Percentiles rank a stretch among this genome's conserved stretches.
Conservation (phyloP, 805 yeast genomes). For the Suhomyces kilbournensis region DNA sequence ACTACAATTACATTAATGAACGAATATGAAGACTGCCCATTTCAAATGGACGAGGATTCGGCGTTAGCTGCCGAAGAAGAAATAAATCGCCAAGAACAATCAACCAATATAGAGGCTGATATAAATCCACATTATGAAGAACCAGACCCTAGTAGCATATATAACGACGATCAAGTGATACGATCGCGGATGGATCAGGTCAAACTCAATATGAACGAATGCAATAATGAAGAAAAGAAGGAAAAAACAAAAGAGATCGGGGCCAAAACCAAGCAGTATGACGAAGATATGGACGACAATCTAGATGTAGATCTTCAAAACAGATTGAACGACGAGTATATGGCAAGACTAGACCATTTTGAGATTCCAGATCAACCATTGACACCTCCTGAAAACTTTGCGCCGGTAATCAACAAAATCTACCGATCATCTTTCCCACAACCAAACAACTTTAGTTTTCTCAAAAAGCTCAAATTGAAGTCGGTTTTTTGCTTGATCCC, state of each 20-base stretch:
- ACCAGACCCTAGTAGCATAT: conserved; percentile 6
- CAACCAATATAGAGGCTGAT: conserved; percentile 2
- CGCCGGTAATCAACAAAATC: conserved; percentile 69
- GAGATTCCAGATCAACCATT: conserved; percentile 16
- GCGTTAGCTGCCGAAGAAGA: background rate
- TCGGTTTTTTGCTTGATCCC: conserved; percentile 83
- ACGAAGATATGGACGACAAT: conserved; percentile 43
- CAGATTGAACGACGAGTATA: conserved; percentile 17
- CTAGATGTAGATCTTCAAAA: conserved; percentile 26
- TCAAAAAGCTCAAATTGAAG: conserved; percentile 60
- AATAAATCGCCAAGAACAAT: background rate
- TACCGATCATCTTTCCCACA: conserved; percentile 91
- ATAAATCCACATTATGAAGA: conserved; percentile 15
- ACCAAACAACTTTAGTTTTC: conserved; percentile 72
- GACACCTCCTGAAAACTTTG: conserved; percentile 87
- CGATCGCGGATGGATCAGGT: conserved; percentile 31
- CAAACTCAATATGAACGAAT: conserved; percentile 24
- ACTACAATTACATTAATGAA: conserved; percentile 1
- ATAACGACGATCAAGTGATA: conserved; percentile 23
- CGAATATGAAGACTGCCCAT: conserved; percentile 32
- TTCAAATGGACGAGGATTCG: conserved; percentile 44
- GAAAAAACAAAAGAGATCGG: conserved; percentile 24
- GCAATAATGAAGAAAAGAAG: background rate
- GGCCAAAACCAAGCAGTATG: conserved; percentile 17
- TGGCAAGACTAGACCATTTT: conserved; percentile 3